Conservation (phyloP, 139 green algal species). For the Diplosphaera chodatii region DNA sequence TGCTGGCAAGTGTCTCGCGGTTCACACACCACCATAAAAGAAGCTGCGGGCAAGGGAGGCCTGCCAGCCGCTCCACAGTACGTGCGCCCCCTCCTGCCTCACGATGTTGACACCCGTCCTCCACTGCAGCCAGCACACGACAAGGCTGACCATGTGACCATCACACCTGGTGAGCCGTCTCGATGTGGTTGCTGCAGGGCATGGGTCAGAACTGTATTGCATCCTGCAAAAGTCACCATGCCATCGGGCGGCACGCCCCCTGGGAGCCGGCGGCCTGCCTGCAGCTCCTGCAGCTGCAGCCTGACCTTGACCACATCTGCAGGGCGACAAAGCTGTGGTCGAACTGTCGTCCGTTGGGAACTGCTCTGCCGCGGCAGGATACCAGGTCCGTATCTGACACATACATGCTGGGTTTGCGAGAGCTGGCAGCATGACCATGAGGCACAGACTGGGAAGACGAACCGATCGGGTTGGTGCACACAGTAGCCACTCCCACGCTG, state of each 20-base stretch:
- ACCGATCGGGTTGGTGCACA: conserved; percentile 6
- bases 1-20: background rate
- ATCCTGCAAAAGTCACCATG: too few species aligned
- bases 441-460: too few species aligned
- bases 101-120: conserved; percentile 46
- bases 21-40: conserved; percentile 47
- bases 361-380: too few species aligned
- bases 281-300: conserved; percentile 49
- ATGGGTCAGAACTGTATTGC: too few species aligned
- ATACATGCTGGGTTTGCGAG: too few species aligned
- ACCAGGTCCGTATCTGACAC: too few species aligned
- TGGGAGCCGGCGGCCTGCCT: background rate
- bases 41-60: conserved; percentile 53
- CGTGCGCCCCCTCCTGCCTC: conserved; percentile 40
- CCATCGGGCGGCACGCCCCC: conserved; percentile 2
- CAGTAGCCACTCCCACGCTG: background rate
- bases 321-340: conserved; percentile 14
- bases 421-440: too few species aligned
- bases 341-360: too few species aligned
- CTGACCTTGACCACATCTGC: conserved; percentile 74
- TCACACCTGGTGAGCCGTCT: too few species aligned
- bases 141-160: too few species aligned
- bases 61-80: conserved; percentile 49
- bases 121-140: conserved; percentile 17
- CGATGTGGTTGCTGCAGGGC: too few species aligned